phyloP scores from a whole-genome alignment of 2,329 filamentous ascomycete species.

The Thelonectria rubi region DNA sequence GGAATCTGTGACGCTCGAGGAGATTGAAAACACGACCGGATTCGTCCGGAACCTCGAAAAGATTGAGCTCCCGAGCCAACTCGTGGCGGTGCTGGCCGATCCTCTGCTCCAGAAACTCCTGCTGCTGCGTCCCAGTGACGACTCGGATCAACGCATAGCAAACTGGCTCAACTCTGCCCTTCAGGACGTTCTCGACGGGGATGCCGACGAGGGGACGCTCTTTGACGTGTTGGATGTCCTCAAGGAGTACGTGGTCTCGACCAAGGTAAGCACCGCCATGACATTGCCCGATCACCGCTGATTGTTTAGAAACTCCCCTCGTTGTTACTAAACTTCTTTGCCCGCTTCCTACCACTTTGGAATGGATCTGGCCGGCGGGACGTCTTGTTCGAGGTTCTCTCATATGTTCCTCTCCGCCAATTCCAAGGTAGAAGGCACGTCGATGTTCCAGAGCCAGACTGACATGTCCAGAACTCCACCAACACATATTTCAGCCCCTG shows the following conservation, averaged over 20 bases:
- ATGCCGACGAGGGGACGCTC: conserved; percentile 58
- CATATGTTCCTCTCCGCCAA: conserved; percentile 61
- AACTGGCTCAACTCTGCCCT: conserved; percentile 68
- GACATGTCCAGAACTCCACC: conserved; percentile 57
- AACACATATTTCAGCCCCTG: conserved; percentile 59
- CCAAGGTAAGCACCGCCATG: conserved; percentile 56
- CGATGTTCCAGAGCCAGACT: conserved; percentile 24
- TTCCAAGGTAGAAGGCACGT: conserved; percentile 61
- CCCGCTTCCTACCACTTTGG: conserved; percentile 67
- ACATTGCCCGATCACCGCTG: conserved; percentile 3
- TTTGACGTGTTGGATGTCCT: conserved; percentile 65
- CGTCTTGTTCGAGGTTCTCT: conserved; percentile 66
- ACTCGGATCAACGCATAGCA: conserved; percentile 61
- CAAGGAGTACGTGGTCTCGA: conserved; percentile 63
- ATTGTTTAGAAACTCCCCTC: conserved; percentile 55
- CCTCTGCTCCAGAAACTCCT: conserved; percentile 81
- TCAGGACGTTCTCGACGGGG: conserved; percentile 63
- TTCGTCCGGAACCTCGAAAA: conserved; percentile 79
- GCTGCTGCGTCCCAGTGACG: conserved; percentile 66
- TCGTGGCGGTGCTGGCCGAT: conserved; percentile 79
- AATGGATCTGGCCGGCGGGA: conserved; percentile 65
- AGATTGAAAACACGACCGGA: conserved; percentile 75
- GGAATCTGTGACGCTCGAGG: conserved; percentile 75
- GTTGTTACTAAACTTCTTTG: conserved; percentile 60
- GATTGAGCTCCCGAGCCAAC: conserved; percentile 83